These are phyloP conservation scores for Colletotrichum zoysiae DNA, from an alignment of 2,329 filamentous ascomycete genomes.

Conservation along the genomic window DNA sequence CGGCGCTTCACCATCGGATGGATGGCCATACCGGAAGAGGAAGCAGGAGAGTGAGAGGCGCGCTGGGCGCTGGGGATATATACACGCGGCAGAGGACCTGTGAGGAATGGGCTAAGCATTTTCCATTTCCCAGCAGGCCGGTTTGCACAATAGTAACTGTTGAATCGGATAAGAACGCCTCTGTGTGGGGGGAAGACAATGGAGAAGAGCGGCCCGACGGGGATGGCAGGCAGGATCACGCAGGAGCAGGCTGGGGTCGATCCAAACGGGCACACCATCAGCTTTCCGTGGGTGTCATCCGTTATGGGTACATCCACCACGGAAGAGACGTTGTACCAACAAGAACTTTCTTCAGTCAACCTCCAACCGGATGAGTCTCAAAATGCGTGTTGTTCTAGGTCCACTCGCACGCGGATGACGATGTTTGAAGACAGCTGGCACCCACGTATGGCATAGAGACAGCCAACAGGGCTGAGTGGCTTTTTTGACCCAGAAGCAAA, in stretches of 20 bases:
- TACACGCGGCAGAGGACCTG: conserved; percentile 26
- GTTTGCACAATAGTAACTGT: conserved; percentile 16
- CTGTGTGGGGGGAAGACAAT: conserved; percentile 10
- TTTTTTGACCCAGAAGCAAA: background rate
- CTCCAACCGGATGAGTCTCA: background rate
- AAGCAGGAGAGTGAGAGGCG: conserved; percentile 12
- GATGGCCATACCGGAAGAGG: conserved; percentile 34
- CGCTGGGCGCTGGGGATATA: conserved; percentile 36
- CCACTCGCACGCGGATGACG: background rate
- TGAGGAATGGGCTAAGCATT: conserved; percentile 19
- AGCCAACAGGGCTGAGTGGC: conserved; percentile 8
- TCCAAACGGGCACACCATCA: conserved; percentile 39
- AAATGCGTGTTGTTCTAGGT: background rate
- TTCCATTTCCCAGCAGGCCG: conserved; percentile 17
- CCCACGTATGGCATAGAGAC: background rate
- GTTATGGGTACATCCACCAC: conserved; percentile 38
- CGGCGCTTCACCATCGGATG: conserved; percentile 33
- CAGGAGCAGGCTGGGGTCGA: conserved; percentile 29
- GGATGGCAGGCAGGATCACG: conserved; percentile 27
- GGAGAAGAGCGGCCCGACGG: conserved; percentile 27
- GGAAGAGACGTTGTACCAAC: conserved; percentile 42
- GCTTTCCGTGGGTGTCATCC: conserved; percentile 40
- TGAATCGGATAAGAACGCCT: conserved; percentile 15
- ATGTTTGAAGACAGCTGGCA: conserved; percentile 8
- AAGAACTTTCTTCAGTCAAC: conserved; percentile 29